phyloP scores from a whole-genome alignment of 495 filamentous ascomycete genomes.

The Podospora sp. region DNA sequence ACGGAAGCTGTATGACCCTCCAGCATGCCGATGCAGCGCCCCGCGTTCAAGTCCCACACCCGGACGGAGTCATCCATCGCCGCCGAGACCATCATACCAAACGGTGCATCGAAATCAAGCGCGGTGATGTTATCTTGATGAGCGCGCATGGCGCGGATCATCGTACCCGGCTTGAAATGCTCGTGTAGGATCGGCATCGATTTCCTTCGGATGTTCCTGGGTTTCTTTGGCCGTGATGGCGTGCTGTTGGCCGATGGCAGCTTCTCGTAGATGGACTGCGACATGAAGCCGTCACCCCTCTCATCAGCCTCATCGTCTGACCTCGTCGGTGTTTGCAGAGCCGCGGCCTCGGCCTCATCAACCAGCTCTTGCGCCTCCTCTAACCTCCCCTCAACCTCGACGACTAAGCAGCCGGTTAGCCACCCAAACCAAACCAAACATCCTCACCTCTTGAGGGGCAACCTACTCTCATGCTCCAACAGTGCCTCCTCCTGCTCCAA shows the following conservation, averaged over 20 bases:
- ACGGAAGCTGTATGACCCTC: slow-evolving; percentile 97
- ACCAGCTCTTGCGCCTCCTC: slow-evolving; percentile 80
- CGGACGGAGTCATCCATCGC: slow-evolving; percentile 95
- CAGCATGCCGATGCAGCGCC: slow-evolving; percentile 84
- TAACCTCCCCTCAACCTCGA: slow-evolving; percentile 80
- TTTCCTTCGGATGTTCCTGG: slow-evolving; percentile 67
- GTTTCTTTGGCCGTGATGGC: slow-evolving; percentile 59
- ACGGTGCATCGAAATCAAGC: slow-evolving; percentile 93
- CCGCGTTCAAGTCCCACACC: slow-evolving; percentile 94
- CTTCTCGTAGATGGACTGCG: slow-evolving; percentile 95
- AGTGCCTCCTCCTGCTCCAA: slow-evolving; percentile 91
- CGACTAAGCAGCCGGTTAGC: slow-evolving; percentile 53
- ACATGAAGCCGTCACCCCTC: slow-evolving; percentile 81
- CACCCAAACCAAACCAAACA: background rate
- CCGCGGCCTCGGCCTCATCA: slow-evolving; percentile 66
- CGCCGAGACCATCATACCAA: slow-evolving; percentile 93
- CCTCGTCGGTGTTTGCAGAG: slow-evolving; percentile 54
- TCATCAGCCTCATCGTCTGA: slow-evolving; percentile 58
- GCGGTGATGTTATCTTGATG: slow-evolving; percentile 89
- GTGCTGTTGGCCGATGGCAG: slow-evolving; percentile 65
- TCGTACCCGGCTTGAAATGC: slow-evolving; percentile 87
- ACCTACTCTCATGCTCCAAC: slow-evolving; percentile 80
- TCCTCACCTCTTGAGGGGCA: background rate
- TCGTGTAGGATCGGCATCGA: slow-evolving; percentile 96
- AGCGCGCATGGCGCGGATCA: slow-evolving; percentile 83